These are phyloP conservation scores for Galerina sulciceps DNA, from an alignment of 768 basidiomycete genomes.

Conservation along the genomic window DNA sequence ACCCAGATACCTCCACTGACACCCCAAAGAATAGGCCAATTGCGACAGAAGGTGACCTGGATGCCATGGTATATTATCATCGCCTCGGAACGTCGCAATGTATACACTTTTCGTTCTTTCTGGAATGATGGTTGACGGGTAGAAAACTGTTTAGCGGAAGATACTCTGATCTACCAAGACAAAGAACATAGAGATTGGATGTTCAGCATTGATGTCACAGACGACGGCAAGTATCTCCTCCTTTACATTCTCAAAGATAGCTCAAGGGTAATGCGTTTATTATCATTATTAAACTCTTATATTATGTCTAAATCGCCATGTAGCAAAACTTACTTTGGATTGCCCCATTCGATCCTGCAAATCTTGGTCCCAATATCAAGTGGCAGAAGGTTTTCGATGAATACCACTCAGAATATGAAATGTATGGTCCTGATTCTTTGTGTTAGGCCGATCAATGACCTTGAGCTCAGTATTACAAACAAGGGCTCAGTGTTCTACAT, in stretches of 20 bases:
- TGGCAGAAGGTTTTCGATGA: slow-evolving; percentile 75
- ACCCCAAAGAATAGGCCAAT: slow-evolving; percentile 58
- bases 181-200: slow-evolving; percentile 67
- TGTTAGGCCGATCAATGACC: slow-evolving; percentile 4
- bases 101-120: slow-evolving; percentile 26
- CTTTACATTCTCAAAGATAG: slow-evolving; percentile 63
- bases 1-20: slow-evolving; percentile 52
- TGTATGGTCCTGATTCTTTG: slow-evolving; percentile 46
- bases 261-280: slow-evolving; percentile 50
- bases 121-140: slow-evolving; percentile 4
- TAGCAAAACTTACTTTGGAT: slow-evolving; percentile 81
- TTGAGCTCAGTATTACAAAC: slow-evolving; percentile 58
- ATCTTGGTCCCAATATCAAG: slow-evolving; percentile 65
- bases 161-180: slow-evolving; percentile 70
- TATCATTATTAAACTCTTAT: background rate
- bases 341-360: slow-evolving; percentile 61
- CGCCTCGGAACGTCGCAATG: slow-evolving; percentile 72
- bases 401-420: slow-evolving; percentile 68
- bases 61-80: slow-evolving; percentile 82
- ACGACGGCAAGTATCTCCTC: slow-evolving; percentile 69
- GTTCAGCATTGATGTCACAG: slow-evolving; percentile 59
- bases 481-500: slow-evolving; percentile 67
- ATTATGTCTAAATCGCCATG: background rate
- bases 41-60: slow-evolving; percentile 62
- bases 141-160: slow-evolving; percentile 51